Conservation (phyloP, 345 rosid genomes). For the Boechera divaricarpa region DNA sequence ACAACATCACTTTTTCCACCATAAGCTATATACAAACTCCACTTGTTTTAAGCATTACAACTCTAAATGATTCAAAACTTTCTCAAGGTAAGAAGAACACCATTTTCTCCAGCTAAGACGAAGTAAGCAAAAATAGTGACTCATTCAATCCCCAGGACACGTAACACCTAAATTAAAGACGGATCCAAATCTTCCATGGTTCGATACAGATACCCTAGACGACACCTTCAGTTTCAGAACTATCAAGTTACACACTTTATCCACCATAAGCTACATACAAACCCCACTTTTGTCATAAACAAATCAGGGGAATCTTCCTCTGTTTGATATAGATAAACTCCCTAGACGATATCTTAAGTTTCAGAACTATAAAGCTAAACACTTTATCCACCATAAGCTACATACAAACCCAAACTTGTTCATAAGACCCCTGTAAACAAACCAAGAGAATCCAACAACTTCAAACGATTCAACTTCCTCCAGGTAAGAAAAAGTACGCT, state of each 20-base stretch:
- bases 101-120: not conserved
- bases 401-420: slow-evolving; percentile 2
- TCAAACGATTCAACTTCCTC: not conserved
- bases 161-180: not conserved
- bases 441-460: not conserved
- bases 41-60: not conserved
- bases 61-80: slow-evolving; percentile 5
- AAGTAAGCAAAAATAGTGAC: not conserved
- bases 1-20: not conserved
- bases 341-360: not conserved
- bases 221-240: slow-evolving; percentile 11
- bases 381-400: slow-evolving; percentile 1
- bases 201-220: not conserved
- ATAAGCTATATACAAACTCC: not conserved
- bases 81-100: slow-evolving; percentile 2
- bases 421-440: not conserved
- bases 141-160: not conserved
- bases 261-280: slow-evolving; percentile 13
- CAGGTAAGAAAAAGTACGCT: not conserved
- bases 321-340: not conserved
- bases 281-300: not conserved
- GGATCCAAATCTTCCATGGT: not conserved
- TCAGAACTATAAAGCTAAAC: slow-evolving; percentile 8
- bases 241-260: not conserved
- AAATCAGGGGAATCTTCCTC: not conserved